Conservation (phyloP, 441 rosid genomes). For the Adansonia grandidieri region DNA sequence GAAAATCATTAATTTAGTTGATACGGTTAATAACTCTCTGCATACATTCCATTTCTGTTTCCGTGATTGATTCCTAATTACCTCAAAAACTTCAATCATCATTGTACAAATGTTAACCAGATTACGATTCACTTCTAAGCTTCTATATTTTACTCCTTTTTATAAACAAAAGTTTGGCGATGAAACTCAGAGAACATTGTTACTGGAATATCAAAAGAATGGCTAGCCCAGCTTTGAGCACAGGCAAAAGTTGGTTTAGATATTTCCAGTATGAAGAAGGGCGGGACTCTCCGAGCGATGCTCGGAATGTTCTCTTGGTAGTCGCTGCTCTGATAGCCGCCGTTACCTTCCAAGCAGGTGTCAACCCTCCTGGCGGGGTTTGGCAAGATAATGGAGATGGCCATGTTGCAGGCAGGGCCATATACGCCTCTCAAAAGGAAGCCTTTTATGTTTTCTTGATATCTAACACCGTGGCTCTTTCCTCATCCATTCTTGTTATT, state of each 20-base stretch:
- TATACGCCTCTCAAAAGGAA: neutral
- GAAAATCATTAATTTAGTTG: neutral
- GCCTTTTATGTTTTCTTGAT: constrained; percentile 6
- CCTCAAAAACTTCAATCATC: neutral
- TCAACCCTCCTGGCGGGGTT: constrained; percentile 32
- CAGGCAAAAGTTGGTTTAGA: constrained; percentile 26
- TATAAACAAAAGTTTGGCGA: neutral
- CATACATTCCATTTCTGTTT: neutral
- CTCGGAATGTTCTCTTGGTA: constrained; percentile 34
- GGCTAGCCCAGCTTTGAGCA: constrained; percentile 8
- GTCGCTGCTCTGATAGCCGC: constrained; percentile 22
- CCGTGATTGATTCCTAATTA: neutral
- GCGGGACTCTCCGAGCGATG: constrained; percentile 28
- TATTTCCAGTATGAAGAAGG: constrained; percentile 30
- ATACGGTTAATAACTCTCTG: neutral
- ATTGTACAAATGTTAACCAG: no score
- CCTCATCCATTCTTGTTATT: constrained; percentile 35
- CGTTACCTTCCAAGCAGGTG: constrained; percentile 31
- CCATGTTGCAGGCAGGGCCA: neutral
- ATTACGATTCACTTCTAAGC: neutral
- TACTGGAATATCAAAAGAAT: neutral
- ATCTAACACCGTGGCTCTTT: constrained; percentile 35
- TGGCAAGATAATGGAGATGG: constrained; percentile 2
- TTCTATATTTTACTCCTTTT: neutral
- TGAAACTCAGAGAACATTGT: neutral